phyloP scores from a whole-genome alignment of 2,329 filamentous ascomycete species.

The Penicillium aurantiogriseum region DNA sequence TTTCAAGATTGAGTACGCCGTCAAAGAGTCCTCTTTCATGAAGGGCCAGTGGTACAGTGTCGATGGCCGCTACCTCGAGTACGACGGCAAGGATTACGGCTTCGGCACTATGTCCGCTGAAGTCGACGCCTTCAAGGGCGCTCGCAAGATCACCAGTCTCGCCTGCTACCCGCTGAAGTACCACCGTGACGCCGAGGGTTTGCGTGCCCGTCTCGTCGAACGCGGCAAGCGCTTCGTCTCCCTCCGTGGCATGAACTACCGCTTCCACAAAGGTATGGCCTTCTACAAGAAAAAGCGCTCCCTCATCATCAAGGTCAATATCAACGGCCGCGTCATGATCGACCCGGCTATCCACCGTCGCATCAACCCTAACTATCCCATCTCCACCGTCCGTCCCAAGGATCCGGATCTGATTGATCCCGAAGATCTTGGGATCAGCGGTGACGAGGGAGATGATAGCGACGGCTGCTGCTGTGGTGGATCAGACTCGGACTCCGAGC shows the following conservation, averaged over 20 bases:
- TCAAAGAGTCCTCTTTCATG: slow-evolving; percentile 67
- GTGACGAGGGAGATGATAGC: slow-evolving; percentile 35
- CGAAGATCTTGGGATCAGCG: slow-evolving; percentile 20
- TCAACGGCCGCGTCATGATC: slow-evolving; percentile 85
- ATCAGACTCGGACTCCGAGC: slow-evolving; percentile 42
- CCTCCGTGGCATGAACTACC: slow-evolving; percentile 80
- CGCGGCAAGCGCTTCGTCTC: slow-evolving; percentile 81
- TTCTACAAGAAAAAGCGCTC: slow-evolving; percentile 78
- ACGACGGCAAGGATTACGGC: slow-evolving; percentile 82
- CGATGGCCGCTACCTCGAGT: slow-evolving; percentile 75
- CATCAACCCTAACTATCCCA: slow-evolving; percentile 81
- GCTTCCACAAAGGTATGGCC: slow-evolving; percentile 76
- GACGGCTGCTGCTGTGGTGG: slow-evolving; percentile 43
- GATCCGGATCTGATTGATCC: slow-evolving; percentile 62
- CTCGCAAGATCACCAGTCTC: slow-evolving; percentile 77
- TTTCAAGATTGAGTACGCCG: slow-evolving; percentile 76
- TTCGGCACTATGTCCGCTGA: slow-evolving; percentile 69
- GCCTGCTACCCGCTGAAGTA: slow-evolving; percentile 75
- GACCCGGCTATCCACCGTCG: slow-evolving; percentile 78
- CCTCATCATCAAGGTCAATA: slow-evolving; percentile 70
- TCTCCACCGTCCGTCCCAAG: slow-evolving; percentile 71
- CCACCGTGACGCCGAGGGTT: slow-evolving; percentile 66
- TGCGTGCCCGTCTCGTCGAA: slow-evolving; percentile 68
- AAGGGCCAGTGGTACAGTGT: slow-evolving; percentile 74
- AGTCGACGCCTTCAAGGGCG: slow-evolving; percentile 73